These are phyloP conservation scores for Colletotrichum acutatum DNA, from an alignment of 2,329 filamentous ascomycete genomes.

Conservation along the genomic window DNA sequence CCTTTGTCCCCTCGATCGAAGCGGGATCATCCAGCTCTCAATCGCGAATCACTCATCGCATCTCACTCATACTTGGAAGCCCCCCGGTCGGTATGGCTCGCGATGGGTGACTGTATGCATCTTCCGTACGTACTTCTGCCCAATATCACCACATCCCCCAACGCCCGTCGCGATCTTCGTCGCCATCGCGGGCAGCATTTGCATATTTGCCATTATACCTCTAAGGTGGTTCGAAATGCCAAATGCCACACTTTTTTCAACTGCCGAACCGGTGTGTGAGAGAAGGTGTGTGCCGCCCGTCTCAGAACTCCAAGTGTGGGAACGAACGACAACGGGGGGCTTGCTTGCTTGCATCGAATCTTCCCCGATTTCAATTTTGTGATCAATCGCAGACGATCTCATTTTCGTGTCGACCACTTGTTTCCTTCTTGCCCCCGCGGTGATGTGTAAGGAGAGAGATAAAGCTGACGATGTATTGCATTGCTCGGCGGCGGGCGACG, in stretches of 20 bases:
- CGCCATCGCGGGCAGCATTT: not conserved
- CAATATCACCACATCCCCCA: not conserved
- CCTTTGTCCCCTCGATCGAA: not conserved
- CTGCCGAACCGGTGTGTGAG: not conserved
- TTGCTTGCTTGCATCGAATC: not conserved
- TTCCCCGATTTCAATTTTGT: not conserved
- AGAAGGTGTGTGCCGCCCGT: not conserved
- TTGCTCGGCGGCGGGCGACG: not conserved
- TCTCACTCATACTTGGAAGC: not conserved
- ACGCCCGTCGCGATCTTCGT: not conserved
- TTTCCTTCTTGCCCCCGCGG: not conserved
- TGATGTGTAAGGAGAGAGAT: not conserved
- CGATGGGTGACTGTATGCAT: not conserved
- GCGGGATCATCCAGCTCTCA: not conserved
- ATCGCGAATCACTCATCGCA: not conserved
- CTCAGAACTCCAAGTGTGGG: not conserved
- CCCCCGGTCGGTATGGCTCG: not conserved
- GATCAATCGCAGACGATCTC: not conserved
- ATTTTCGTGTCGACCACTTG: not conserved
- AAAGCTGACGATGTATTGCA: not conserved
- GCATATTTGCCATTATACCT: not conserved
- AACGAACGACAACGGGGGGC: not conserved
- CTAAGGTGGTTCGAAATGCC: not conserved
- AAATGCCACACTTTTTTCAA: not conserved
- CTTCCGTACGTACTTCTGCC: not conserved